Conservation (phyloP, 345 rosid genomes). For the Isatis tinctoria region DNA sequence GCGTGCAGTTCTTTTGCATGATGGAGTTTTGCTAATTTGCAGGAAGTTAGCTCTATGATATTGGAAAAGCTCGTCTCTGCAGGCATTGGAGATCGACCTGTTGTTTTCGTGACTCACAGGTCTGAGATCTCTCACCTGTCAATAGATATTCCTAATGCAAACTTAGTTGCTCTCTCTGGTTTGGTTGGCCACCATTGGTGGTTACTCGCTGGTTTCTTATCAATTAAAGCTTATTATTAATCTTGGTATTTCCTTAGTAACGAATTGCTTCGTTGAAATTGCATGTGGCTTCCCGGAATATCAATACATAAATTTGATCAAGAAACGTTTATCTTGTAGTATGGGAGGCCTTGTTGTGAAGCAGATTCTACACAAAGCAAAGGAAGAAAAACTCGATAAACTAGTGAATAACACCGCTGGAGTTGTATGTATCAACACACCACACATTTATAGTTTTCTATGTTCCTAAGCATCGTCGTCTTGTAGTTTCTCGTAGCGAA, state of each 20-base stretch:
- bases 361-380: constrained; percentile 89
- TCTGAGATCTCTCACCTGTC: constrained; percentile 20
- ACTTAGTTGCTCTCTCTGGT: neutral
- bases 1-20: constrained; percentile 1
- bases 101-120: constrained; percentile 99
- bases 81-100: constrained; percentile 92
- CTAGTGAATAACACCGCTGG: constrained; percentile 91
- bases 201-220: neutral
- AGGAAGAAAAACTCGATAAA: constrained; percentile 64
- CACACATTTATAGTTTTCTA: neutral
- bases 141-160: neutral
- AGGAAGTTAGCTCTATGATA: constrained; percentile 91
- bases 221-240: neutral
- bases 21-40: constrained; percentile 23
- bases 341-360: constrained; percentile 98
- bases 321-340: constrained; percentile 46
- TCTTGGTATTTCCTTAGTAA: neutral
- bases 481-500: neutral
- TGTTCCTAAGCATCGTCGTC: neutral
- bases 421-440: constrained; percentile 51
- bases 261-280: neutral
- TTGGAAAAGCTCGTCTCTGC: constrained; percentile 79
- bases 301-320: neutral
- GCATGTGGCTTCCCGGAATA: neutral
- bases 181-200: neutral